Conservation (phyloP, 768 basidiomycete species). For the Tricholoma bakamatsutake region DNA sequence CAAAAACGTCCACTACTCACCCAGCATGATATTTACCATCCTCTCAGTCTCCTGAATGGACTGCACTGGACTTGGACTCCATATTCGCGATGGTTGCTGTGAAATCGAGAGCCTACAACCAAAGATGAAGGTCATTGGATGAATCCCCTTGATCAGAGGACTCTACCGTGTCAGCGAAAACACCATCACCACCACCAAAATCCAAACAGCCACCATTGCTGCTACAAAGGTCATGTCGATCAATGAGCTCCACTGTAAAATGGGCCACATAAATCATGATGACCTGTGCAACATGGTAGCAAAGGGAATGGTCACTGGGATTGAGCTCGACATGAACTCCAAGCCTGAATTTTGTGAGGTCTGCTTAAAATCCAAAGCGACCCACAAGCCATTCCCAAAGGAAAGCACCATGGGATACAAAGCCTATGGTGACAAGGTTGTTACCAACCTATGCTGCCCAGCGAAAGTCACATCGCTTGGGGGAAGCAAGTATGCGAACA, state of each 20-base stretch:
- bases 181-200: constrained; percentile 1
- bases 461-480: neutral
- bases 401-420: neutral
- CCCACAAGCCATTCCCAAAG: neutral
- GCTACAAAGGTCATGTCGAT: constrained; percentile 15
- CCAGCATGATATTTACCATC: constrained; percentile 23
- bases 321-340: constrained; percentile 21
- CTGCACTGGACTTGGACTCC: constrained; percentile 7
- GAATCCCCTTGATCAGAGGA: constrained; percentile 18
- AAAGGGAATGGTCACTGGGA: constrained; percentile 23
- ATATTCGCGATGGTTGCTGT: neutral
- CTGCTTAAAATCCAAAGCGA: constrained; percentile 17
- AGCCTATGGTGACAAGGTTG: neutral
- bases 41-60: constrained; percentile 20
- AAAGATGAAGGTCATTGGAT: constrained; percentile 11
- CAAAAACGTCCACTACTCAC: constrained; percentile 20
- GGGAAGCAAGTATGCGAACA: neutral
- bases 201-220: constrained; percentile 5
- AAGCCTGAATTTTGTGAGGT: constrained; percentile 20
- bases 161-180: constrained; percentile 18
- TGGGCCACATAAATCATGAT: constrained; percentile 29
- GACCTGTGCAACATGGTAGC: constrained; percentile 21
- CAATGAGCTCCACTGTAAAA: constrained; percentile 24
- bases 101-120: neutral
- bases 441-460: neutral